Conservation (phyloP, 2,329 filamentous ascomycete genomes). For the Dothidotthia symphoricarpi region DNA sequence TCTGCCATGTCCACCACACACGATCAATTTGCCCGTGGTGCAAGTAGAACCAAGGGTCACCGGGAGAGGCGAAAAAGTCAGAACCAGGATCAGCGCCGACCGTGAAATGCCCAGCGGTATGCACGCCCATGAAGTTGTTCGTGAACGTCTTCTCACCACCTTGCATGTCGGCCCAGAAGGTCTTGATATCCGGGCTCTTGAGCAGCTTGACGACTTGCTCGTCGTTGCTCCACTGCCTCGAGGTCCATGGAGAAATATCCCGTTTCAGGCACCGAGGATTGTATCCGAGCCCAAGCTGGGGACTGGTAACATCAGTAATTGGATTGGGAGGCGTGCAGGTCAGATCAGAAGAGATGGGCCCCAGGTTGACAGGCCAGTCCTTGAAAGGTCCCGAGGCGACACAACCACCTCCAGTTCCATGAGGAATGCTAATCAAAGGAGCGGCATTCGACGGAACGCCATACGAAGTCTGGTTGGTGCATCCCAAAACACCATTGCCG, state of each 20-base stretch:
- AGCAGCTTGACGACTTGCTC: slow-evolving; percentile 25
- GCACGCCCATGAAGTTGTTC: slow-evolving; percentile 39
- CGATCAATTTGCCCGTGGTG: slow-evolving; percentile 51
- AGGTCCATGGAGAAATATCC: slow-evolving; percentile 33
- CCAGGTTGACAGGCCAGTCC: slow-evolving; percentile 46
- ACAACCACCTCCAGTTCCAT: slow-evolving; percentile 56
- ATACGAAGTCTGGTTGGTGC: slow-evolving; percentile 24
- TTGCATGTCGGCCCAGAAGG: slow-evolving; percentile 44
- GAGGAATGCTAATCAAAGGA: slow-evolving; percentile 42
- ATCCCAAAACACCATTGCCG: slow-evolving; percentile 46
- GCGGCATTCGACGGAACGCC: slow-evolving; percentile 22
- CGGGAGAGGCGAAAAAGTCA: slow-evolving; percentile 46
- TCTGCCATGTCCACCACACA: slow-evolving; percentile 53
- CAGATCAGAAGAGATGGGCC: slow-evolving; percentile 48
- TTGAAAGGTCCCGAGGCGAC: slow-evolving; percentile 53
- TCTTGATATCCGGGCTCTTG: slow-evolving; percentile 32
- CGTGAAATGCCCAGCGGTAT: slow-evolving; percentile 48
- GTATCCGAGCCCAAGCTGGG: slow-evolving; percentile 20
- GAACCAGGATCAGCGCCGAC: slow-evolving; percentile 46
- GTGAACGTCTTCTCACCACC: slow-evolving; percentile 30
- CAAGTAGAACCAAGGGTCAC: slow-evolving; percentile 41
- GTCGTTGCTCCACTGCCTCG: slow-evolving; percentile 30
- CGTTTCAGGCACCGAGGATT: slow-evolving; percentile 41
- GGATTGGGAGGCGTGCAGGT: slow-evolving; percentile 25
- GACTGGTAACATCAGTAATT: slow-evolving; percentile 30